phyloP scores from a whole-genome alignment of 2,329 filamentous ascomycete genomes.

The Ophiostoma angusticollis region DNA sequence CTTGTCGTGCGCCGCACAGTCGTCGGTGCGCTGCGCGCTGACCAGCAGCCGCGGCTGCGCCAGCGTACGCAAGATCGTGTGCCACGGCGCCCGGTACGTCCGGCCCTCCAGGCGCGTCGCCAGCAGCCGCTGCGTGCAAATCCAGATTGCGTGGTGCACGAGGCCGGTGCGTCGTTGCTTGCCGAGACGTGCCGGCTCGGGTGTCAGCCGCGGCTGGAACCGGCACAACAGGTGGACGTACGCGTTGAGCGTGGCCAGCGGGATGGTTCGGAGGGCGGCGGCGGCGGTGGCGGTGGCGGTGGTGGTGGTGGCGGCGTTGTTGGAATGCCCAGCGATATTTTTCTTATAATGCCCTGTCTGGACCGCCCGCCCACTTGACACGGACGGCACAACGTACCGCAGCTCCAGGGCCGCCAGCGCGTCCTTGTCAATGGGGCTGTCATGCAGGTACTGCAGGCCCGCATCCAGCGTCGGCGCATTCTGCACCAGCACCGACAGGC shows the following conservation, averaged over 20 bases:
- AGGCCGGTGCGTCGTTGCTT: constrained; percentile 13
- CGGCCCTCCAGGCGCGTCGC: constrained; percentile 17
- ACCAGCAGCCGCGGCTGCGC: constrained; percentile 23
- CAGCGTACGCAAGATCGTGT: constrained; percentile 27
- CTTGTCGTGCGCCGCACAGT: constrained; percentile 16
- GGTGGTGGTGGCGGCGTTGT: not conserved
- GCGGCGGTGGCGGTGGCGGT: not conserved
- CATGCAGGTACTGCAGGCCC: constrained; percentile 36
- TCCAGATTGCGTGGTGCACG: constrained; percentile 24
- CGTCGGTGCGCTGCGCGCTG: constrained; percentile 10
- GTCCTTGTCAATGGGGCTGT: constrained; percentile 24
- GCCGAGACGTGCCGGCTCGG: constrained; percentile 12
- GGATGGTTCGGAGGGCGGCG: constrained; percentile 16
- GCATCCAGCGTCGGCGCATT: constrained; percentile 34
- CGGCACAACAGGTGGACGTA: constrained; percentile 40
- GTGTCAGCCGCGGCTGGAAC: constrained; percentile 21
- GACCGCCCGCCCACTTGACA: no score
- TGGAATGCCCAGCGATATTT: no score
- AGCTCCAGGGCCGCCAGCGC: constrained; percentile 8
- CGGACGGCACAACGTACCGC: not conserved
- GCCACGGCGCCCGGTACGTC: constrained; percentile 29
- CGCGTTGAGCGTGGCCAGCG: constrained; percentile 30
- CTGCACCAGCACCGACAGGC: constrained; percentile 42
- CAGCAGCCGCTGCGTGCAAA: constrained; percentile 19
- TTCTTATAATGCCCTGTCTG: no score